phyloP scores from a whole-genome alignment of 257 asterid species.

The Solanum appendiculatum region DNA sequence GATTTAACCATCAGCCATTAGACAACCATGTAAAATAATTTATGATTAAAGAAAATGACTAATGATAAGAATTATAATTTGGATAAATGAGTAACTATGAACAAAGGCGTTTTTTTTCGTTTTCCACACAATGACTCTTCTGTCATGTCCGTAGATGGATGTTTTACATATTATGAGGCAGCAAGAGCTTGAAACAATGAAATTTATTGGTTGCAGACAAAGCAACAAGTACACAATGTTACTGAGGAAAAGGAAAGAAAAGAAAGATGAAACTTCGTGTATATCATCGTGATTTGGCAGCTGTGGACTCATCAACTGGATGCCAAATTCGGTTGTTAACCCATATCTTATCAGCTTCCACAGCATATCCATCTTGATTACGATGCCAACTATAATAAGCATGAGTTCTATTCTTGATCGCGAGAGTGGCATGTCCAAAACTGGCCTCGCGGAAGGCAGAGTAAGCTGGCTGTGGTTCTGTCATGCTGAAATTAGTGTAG shows the following conservation, averaged over 20 bases:
- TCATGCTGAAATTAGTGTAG: conserved; percentile 41
- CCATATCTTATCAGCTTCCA: conserved; percentile 71
- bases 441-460: conserved; percentile 89
- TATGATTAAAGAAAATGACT: not conserved
- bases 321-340: conserved; percentile 51
- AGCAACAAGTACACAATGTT: not conserved
- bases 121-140: not conserved
- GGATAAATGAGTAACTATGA: not conserved
- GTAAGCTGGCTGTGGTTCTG: conserved; percentile 80
- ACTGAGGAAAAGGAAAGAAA: not conserved
- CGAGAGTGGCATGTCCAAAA: conserved; percentile 78
- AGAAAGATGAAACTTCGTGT: not conserved
- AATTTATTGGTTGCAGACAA: not conserved
- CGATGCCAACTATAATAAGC: conserved; percentile 79
- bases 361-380: conserved; percentile 67
- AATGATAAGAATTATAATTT: not conserved
- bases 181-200: not conserved
- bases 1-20: not conserved
- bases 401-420: conserved; percentile 69
- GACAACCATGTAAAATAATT: not conserved
- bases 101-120: not conserved
- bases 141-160: not conserved
- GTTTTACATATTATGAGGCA: not conserved
- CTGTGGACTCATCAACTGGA: conserved; percentile 46
- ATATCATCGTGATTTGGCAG: conserved; percentile 7